A percentile compares a stretch with the other conserved stretches of the same genome.
Conservation (phyloP, 257 asterid species). For the Nicotiana obtusifolia region DNA sequence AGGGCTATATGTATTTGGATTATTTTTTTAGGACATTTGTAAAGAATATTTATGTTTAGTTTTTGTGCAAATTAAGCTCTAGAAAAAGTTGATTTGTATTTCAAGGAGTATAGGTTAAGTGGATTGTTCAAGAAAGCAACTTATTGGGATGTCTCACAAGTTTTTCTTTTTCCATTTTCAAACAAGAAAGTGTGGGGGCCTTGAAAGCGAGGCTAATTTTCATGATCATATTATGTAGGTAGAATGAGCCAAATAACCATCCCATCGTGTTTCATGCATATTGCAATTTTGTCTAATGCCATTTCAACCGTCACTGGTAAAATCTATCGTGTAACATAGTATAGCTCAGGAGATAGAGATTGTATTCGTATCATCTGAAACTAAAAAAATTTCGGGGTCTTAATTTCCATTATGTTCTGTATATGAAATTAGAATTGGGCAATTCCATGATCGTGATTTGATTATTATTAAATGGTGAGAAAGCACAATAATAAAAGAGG, state of each 20-base stretch:
- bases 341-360: no score
- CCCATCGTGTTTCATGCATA: background rate
- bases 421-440: no score
- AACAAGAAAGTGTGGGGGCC: background rate
- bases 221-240: background rate
- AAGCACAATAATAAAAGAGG: no score
- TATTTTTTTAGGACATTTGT: no score
- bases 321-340: no score
- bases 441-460: no score
- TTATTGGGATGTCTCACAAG: background rate
- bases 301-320: background rate
- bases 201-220: background rate
- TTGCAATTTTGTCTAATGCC: background rate
- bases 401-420: no score
- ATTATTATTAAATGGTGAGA: no score
- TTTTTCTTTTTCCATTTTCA: background rate
- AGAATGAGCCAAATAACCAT: background rate
- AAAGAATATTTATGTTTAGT: background rate
- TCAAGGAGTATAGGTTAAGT: background rate
- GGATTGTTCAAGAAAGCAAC: background rate
- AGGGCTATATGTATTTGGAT: background rate
- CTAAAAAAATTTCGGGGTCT: no score
- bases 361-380: no score
- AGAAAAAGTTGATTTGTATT: no score
- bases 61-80: background rate